Evolutionary conservation across 2,329 filamentous ascomycete genomes (phyloP).

Genomic region (Hymenoscyphus linearis): DNA sequence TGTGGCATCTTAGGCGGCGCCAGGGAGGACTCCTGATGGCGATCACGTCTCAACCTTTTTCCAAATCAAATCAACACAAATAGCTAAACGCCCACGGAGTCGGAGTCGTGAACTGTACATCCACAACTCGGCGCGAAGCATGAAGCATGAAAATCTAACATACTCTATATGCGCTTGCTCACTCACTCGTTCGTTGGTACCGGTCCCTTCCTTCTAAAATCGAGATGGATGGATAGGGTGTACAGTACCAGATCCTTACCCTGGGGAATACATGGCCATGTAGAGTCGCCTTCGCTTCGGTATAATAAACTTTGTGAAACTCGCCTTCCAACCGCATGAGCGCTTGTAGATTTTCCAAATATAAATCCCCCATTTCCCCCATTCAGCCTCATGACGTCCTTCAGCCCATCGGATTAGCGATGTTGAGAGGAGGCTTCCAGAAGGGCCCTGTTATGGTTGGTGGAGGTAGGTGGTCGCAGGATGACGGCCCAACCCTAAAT

Average conservation of each 20-base stretch:
- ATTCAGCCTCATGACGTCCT: constrained; percentile 21
- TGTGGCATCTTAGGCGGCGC: not conserved
- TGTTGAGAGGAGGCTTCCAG: constrained; percentile 1
- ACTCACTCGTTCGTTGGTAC: too few relatives aligned
- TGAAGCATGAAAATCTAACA: too few relatives aligned
- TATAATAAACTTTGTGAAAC: too few relatives aligned
- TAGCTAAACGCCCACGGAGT: not conserved
- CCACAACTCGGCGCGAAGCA: too few relatives aligned
- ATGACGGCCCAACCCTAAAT: not conserved
- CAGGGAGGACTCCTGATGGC: not conserved
- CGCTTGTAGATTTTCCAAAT: constrained; percentile 14
- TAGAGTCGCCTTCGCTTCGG: too few relatives aligned
- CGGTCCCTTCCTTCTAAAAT: too few relatives aligned
- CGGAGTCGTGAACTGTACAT: too few relatives aligned
- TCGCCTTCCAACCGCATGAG: constrained; percentile 22
- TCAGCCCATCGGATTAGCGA: not conserved
- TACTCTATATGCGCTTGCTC: too few relatives aligned
- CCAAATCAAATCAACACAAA: not conserved
- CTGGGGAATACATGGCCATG: too few relatives aligned
- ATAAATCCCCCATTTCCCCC: not conserved
- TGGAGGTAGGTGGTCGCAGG: constrained; percentile 1
- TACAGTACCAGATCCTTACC: too few relatives aligned
- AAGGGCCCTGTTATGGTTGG: not conserved
- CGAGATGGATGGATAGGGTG: too few relatives aligned
- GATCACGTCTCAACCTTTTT: too few relatives aligned